phyloP scores from a whole-genome alignment of 1,139 yeast species.

The Arxiozyma bovina region DNA sequence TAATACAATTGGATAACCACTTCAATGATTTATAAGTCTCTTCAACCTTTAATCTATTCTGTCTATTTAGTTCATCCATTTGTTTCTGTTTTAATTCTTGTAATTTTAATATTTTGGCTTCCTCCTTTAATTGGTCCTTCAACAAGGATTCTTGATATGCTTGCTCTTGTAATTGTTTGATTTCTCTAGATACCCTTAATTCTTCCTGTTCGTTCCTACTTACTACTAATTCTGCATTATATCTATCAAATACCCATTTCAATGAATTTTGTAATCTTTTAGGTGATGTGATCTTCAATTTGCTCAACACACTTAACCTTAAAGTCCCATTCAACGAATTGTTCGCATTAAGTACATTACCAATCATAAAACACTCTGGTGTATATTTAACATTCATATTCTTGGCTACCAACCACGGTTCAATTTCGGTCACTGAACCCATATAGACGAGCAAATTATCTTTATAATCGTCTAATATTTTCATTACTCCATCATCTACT shows the following conservation, averaged over 20 bases:
- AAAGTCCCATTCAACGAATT: conserved; percentile 29
- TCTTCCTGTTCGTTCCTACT: conserved; percentile 33
- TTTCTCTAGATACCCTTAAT: conserved; percentile 30
- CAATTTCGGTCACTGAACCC: conserved; percentile 30
- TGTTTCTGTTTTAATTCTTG: conserved; percentile 1
- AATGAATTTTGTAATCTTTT: conserved; percentile 27
- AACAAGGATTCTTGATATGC: conserved; percentile 34
- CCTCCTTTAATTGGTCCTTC: conserved; percentile 29
- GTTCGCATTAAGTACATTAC: conserved; percentile 30
- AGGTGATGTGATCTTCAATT: conserved; percentile 24
- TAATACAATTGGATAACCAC: conserved; percentile 19
- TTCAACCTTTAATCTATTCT: conserved; percentile 10
- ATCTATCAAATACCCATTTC: conserved; percentile 25
- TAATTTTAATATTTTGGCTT: conserved; percentile 12
- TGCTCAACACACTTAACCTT: conserved; percentile 30
- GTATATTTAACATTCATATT: conserved; percentile 24
- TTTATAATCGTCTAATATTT: conserved; percentile 18
- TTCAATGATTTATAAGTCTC: conserved; percentile 16
- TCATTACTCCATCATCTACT: conserved; percentile 21
- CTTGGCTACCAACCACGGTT: conserved; percentile 31
- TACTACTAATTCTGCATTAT: conserved; percentile 31
- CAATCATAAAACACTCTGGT: conserved; percentile 33
- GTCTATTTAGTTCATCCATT: conserved; percentile 12
- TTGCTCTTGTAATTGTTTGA: conserved; percentile 33
- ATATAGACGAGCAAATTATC: conserved; percentile 28